Evolutionary conservation across 1,284 basidiomycete genomes (phyloP), one percentile per base, ranked within the genome.

Genomic region (Marasmius oreades): DNA sequence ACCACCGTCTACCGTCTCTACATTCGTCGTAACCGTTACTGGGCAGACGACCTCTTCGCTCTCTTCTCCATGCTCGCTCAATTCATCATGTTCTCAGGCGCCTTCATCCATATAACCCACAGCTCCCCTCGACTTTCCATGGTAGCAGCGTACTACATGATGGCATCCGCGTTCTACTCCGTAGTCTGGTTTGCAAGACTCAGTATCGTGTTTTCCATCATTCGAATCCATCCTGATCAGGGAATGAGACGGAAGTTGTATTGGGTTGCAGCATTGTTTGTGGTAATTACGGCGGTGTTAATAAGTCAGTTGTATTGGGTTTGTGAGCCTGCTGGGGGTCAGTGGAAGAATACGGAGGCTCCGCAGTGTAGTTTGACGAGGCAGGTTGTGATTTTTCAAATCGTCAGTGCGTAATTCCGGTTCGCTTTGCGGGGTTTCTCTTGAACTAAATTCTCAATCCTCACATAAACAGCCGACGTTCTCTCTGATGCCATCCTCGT

Each of bases 131-230:
- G n/a, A 59, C 63, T 2, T 52, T 59, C 22, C 53, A 61, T 24
- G 62, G 55, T 46, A 59, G 64, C 67, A 24, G 67, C 65, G 8
- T 74, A 72, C 61, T 72, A 73, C 61, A 62, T 73, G 39, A 69
- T 71, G 64, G 70, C 70, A 10, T 59, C 60, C 3, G 64, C 67
- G 0, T 74, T 74, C 55, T 73, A 73, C 57, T 48, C 59, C 6
- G 59, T 71, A 54, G 70, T 73, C 42, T 74, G 72, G 72, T 59
- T 57, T 3, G 62, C 72, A 3, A 65, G 72, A 1, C 61, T 73
- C 7, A 68, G 70, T 54, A 73, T 73, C 51, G 63, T 73, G 20
- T 71, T 69, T 62, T 71, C 70, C 10, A 67, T 73, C 56, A 68
- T 74, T 51, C 67, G 72, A 22, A 67, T 73, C 59, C 68, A 70